Evolutionary conservation across 148 eudicot species (phyloP), one percentile per base, ranked within the genome.

Genomic region (Agrostemma githago): DNA sequence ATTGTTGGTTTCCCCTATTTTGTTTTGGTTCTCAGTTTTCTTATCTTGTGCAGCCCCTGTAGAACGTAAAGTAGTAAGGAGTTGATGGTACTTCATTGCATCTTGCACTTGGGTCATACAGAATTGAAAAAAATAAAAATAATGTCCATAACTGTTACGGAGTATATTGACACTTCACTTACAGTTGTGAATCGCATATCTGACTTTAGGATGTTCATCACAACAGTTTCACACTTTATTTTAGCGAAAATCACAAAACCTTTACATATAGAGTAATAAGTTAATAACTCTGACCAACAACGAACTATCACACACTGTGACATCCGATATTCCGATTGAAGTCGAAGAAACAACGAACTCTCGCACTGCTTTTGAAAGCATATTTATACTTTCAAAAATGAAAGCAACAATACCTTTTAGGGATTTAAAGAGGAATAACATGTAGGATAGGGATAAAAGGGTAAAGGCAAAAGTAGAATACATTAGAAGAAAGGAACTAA

Each of bases 1-100:
- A 39, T 72, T 82, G 40, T 85, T 85, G 16, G 77, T 58, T 61
- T 87, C 88, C 14, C 63, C 84, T 51, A 85, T 88, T 66, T 79
- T 88, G 65, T 82, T 85, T 57, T 46, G 78, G 51, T 86, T 85
- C 66, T 81, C 91, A 8, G 67, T 70, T 74, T 85, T 88, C 86
- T 84, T 82, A 67, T 89, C 92, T 81, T 87, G 82, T 14, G 80
- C 68, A 72, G 51, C 80, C 76, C 84, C 97, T 89, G 67, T 40
- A 26, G 9, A 59, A 54, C 62, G 19, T 20, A 56, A 54, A 68
- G 19, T 20, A 56, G 46, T 8, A 12, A 67, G 34, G 12, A 21
- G 44, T 16, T 4, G 21, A 54, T 12, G 53, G 2, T 14, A 26
- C 10, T 5, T 51, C 51, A 66, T 66, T 19, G 69, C 16, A 41